Base-by-base conservation (phyloP, 176 grass and related monocot genomes). In the Aegilops speltoides region DNA sequence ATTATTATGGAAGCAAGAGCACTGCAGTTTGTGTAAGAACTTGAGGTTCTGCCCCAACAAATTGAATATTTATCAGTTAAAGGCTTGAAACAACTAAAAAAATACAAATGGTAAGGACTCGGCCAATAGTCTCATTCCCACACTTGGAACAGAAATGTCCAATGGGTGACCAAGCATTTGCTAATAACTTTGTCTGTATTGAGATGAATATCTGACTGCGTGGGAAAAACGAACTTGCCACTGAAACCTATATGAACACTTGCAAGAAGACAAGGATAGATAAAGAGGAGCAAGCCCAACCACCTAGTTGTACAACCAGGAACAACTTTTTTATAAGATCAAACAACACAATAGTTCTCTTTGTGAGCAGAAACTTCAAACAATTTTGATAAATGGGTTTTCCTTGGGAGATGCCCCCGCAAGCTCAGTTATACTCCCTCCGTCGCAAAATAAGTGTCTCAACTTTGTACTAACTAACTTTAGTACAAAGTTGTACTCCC, bases 371-470 rank as follows among this genome's bases (percentile, higher is more conserved):
- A 77, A 19, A 83, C 15, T 59, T 40, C 19, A 52, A 23, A 57
- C 56, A 20, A 64, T 83, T 83, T 64, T 36, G n/a, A 80, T 82
- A 52, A 82, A 82, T 7, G 67, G n/a, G 26, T 77, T 28, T 82
- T 74, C 50, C 36, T 70, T 38, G 63, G 52, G 85, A 77, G 38
- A 86, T 70, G 29, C 26, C 77, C 22, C 10, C 37, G n/a, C 29
- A 82, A 78, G 28, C 79, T 79, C 32, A 52, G 28, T 43, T 78
- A 61, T 22, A 28, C 28, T 28, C 28, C 28, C 28, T 28, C 28
- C 28, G 28, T 28, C 28, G 1, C 28, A 28, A 28, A 28, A 28
- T 28, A 28, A 28, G 28, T 28, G 28, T 2, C 28, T 28, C 28
- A 28, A 28, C 28, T 28, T 28, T 28, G 28, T 28, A 28, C 28